Evolutionary conservation across 192 early-diverging fungal species (phyloP).

Genomic region (Cetraspora pellucida): DNA sequence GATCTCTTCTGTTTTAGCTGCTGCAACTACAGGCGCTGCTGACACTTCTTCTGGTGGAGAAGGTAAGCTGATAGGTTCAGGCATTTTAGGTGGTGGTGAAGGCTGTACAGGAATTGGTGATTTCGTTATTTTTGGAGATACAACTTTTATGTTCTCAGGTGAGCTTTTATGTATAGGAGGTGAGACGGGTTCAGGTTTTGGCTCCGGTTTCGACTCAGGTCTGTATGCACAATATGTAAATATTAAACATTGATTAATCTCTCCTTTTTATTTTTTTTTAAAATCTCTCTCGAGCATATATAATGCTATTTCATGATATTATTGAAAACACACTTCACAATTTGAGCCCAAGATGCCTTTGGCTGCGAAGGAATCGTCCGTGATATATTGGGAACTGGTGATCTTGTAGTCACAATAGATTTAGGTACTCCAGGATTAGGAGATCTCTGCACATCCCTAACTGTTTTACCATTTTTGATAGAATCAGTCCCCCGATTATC

Average conservation of each 20-base stretch:
- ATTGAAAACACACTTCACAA: slow-evolving; percentile 58
- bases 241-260: neutral
- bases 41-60: slow-evolving; percentile 28
- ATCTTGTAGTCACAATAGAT: slow-evolving; percentile 17
- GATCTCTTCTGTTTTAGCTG: slow-evolving; percentile 35
- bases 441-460: neutral
- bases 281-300: too few relatives aligned
- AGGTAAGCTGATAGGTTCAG: slow-evolving; percentile 27
- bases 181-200: slow-evolving; percentile 42
- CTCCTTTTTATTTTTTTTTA: too few relatives aligned
- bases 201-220: slow-evolving; percentile 50
- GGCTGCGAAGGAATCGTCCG: slow-evolving; percentile 45
- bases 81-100: slow-evolving; percentile 24
- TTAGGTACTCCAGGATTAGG: slow-evolving; percentile 25
- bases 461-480: slow-evolving; percentile 4
- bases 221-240: slow-evolving; percentile 13
- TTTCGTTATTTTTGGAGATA: slow-evolving; percentile 36
- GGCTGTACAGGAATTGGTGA: slow-evolving; percentile 36
- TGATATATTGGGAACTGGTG: slow-evolving; percentile 36
- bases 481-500: slow-evolving; percentile 25
- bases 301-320: slow-evolving; percentile 3
- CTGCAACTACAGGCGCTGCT: slow-evolving; percentile 24
- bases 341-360: slow-evolving; percentile 64
- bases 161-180: slow-evolving; percentile 39
- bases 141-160: slow-evolving; percentile 34